Evolutionary conservation across 1,284 basidiomycete genomes (phyloP), one percentile per base, ranked within the genome.

Genomic region (Amylostereum areolatum): DNA sequence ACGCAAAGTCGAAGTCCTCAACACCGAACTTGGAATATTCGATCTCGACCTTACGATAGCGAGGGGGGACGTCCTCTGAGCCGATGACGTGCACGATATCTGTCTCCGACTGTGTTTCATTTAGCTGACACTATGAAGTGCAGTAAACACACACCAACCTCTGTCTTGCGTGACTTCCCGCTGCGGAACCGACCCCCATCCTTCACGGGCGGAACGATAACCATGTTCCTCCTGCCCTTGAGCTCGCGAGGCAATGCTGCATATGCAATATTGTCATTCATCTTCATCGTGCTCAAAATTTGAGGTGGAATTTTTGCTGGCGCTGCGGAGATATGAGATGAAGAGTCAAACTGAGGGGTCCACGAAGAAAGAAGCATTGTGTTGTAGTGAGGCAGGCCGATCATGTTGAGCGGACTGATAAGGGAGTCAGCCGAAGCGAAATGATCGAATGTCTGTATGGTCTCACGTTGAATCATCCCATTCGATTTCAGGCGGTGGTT

Each of bases 1-100:
- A 92, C 90, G 80, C 95, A 62, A 99, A 99, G 66, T 99, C 97
- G 62, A 99, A 99, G 67, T 99, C 96, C 64, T 96, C 96, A 28
- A 98, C 91, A n/a, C 96, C 96, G 59, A 99, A 99, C 60, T 93
- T 93, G 43, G 92, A 96, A 66, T 99, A 99, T 67, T 97, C 93
- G 62, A 99, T 99, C 66, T 97, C 93, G 37, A 97, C 93, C 61
- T 88, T 86, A 41, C 89, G 82, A 65, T 97, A 99, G 56, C 86
- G 81, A 52, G 80, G 83, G 0, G 95, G 93, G 52, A 96, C 81
- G 32, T 82, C 80, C 43, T 78, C 78, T 25, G 80, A 82, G 0
- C 95, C 92, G 51, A 96, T 81, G 32, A 82, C 79, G 43, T 25
- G 71, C 70, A 30, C 65, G 67, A 48, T 75, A 69, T 49, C 79